A percentile compares a stretch with the other conserved stretches of the same genome.
Evolutionary conservation across 257 asterid species (phyloP).

Genomic region (Agastache rugosa): DNA sequence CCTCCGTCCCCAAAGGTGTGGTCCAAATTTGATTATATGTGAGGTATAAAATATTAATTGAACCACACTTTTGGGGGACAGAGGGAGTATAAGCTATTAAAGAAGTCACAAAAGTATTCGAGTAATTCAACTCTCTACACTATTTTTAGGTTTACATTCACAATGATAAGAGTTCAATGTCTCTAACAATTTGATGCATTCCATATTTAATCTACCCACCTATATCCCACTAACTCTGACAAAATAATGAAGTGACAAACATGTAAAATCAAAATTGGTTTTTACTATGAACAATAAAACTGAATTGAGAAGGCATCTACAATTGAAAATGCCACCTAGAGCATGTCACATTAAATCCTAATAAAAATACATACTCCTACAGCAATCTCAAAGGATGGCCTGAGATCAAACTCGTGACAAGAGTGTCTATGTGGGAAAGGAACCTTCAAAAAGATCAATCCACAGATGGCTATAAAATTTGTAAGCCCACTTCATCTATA

Average conservation of each 20-base stretch:
- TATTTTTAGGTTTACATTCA: too few relatives aligned
- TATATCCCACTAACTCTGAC: background rate
- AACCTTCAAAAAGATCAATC: background rate
- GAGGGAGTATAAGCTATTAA: too few relatives aligned
- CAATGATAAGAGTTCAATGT: too few relatives aligned
- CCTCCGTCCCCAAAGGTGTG: too few relatives aligned
- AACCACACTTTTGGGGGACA: too few relatives aligned
- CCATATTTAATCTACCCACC: background rate
- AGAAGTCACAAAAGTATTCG: background rate
- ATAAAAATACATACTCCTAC: background rate
- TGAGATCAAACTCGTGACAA: background rate
- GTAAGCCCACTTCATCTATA: background rate
- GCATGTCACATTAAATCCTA: background rate
- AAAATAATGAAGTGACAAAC: background rate
- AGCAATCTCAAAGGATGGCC: background rate
- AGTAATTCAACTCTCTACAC: background rate
- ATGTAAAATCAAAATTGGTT: background rate
- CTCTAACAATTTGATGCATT: too few relatives aligned
- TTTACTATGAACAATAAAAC: background rate
- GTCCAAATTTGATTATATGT: too few relatives aligned
- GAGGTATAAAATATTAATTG: too few relatives aligned
- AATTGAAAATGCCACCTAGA: background rate
- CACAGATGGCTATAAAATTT: background rate
- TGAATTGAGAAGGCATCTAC: slow-evolving; percentile 1
- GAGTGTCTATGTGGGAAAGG: background rate